Evolutionary conservation across 202 grass and related monocot species (phyloP), one percentile per base, ranked within the genome.

Genomic region (Schoenoplectus tabernaemontani): DNA sequence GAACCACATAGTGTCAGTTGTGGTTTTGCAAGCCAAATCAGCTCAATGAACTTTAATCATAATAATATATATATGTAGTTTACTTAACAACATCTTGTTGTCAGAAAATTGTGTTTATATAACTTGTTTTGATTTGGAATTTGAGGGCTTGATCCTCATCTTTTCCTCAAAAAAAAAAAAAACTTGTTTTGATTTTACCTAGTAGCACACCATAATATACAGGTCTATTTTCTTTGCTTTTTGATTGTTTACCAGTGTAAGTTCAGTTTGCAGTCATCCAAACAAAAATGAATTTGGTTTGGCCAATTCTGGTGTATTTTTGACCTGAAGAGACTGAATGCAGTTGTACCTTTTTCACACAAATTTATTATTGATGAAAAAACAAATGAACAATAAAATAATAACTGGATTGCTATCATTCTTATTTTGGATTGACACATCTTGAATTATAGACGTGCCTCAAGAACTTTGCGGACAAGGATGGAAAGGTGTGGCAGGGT

Each of bases 401-500:
- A 42, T 60, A 43, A 41, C n/a, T 17, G 39, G 38, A 69, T 43
- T 44, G 39, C 57, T 60, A n/a, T 4, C 34, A 24, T 19, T 51
- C 38, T 16, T 59, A 76, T 51, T 32, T 76, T 76, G 11, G 56
- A 51, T 48, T 69, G 11, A 68, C n/a, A 68, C 67, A 51, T 50
- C 11, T 30, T 32, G 22, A 50, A 48, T 58, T 32, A 3, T 84
- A 97, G 95, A 74, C 84, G 19, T 94, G 90, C 77, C 77, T 86
- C 36, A 85, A 85, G 73, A 94, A 59, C 66, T 97, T 97, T 26
- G 34, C 59, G 1, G 95, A 88, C 47, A 89, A 84, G 64, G 91
- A 97, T 81, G 95, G 91, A 32, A 97, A 90, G 81, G 91, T 94
- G 53, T 94, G 95, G 95, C 89, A 92, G 72, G 95, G 91, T 59